Evolutionary conservation across 2,329 filamentous ascomycete genomes (phyloP), one percentile per base, ranked within the genome.

Genomic region (Penicillium sclerotigenum): DNA sequence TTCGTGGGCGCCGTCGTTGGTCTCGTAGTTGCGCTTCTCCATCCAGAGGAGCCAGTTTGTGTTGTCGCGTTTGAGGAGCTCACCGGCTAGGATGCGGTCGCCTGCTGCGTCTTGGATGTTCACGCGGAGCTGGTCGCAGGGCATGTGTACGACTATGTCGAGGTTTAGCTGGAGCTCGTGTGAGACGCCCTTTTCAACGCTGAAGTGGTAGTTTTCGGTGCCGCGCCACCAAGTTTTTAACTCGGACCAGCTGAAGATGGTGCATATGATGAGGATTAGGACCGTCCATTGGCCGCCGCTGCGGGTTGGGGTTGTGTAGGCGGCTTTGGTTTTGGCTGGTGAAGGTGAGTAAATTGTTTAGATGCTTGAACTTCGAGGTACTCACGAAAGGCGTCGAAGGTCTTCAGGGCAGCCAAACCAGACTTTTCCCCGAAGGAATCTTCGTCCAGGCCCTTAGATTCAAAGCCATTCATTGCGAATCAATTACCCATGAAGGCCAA

Each of bases 311-410:
- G 89, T 87, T 53, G 94, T 87, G 76, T 97, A 99, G 70, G 93
- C 91, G 16, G 92, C 85, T 79, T 97, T 97, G 52, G 93, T 90
- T 81, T 99, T 97, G 64, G 94, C 92, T 96, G 70, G 26, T 47
- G 40, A 10, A 38, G 16, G 18, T 34, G n/a, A 29, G 43, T 26
- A 18, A 29, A 16, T 43, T 28, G 50, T 37, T 16, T 31, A 41
- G 38, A 26, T 47, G 22, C 36, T 41, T 10, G 13, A 28, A 24
- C 42, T 42, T 51, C 29, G 31, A 38, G 47, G 50, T 51, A 81
- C 89, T 71, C 84, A 96, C 91, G 93, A 74, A 99, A 99, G 63
- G 92, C 93, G 80, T 99, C 94, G 76, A 99, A 99, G 57, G 93
- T 91, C 75, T 87, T 87, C 68, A 96, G 68, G 29, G 73, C 77